Evolutionary conservation across 257 asterid genomes (phyloP).

Genomic region (Dorcoceras hygrometricum): DNA sequence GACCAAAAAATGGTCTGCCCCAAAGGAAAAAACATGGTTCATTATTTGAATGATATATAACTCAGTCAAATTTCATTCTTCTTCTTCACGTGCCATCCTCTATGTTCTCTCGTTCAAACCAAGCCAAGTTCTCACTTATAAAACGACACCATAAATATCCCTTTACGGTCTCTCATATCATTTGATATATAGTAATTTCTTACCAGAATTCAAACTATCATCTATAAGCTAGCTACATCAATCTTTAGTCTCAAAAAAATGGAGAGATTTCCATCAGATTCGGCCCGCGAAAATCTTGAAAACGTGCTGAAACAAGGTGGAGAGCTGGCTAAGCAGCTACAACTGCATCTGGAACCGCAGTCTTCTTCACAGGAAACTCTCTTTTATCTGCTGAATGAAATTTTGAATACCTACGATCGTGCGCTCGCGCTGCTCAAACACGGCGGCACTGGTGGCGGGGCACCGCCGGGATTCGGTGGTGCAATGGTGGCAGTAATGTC

Average conservation of each 20-base stretch:
- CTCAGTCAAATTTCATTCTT: slow-evolving; percentile 13
- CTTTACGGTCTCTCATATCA: not conserved
- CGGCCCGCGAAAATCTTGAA: slow-evolving; percentile 34
- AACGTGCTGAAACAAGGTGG: slow-evolving; percentile 55
- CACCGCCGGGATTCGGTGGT: not conserved
- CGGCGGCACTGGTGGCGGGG: not conserved
- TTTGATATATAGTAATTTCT: not conserved
- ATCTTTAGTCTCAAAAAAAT: slow-evolving; percentile 21
- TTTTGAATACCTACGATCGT: slow-evolving; percentile 49
- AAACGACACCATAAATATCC: not conserved
- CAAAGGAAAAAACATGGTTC: not conserved
- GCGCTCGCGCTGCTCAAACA: slow-evolving; percentile 44
- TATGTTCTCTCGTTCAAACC: slow-evolving; percentile 25
- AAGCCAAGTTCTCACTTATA: not conserved
- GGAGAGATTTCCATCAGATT: slow-evolving; percentile 38
- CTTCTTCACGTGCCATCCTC: slow-evolving; percentile 10
- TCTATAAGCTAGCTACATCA: not conserved
- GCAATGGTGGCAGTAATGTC: slow-evolving; percentile 3
- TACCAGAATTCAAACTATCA: slow-evolving; percentile 11
- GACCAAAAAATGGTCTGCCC: slow-evolving; percentile 51
- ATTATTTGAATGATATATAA: too few relatives aligned
- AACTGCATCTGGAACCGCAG: slow-evolving; percentile 39
- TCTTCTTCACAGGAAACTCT: slow-evolving; percentile 38
- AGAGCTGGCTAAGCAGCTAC: slow-evolving; percentile 66
- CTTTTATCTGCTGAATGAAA: slow-evolving; percentile 48